Percentiles rank a stretch among this genome's conserved stretches.
Conservation (phyloP, 164 flowering plant species). For the Platanus orientalis region DNA sequence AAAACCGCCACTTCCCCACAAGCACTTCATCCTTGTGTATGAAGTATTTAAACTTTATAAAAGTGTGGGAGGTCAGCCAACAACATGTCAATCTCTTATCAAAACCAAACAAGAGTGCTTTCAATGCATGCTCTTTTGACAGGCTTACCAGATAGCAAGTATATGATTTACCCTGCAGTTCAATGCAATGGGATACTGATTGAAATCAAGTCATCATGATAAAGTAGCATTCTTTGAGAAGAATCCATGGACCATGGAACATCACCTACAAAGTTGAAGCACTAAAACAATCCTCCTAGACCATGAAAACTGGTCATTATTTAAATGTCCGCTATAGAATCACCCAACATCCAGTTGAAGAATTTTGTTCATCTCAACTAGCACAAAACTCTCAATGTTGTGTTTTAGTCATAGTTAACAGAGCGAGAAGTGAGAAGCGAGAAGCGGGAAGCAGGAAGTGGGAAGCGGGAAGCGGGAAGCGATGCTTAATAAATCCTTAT, state of each 20-base stretch:
- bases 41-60: neutral
- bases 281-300: neutral
- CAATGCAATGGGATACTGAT: neutral
- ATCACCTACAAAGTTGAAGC: neutral
- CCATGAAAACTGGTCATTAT: neutral
- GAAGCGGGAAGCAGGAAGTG: too few relatives aligned
- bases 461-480: too few relatives aligned
- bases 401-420: too few relatives aligned
- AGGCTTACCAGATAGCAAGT: neutral
- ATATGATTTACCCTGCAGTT: neutral
- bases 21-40: neutral
- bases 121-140: neutral
- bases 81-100: neutral
- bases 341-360: neutral
- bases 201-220: neutral
- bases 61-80: neutral
- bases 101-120: neutral
- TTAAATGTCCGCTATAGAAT: neutral
- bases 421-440: too few relatives aligned
- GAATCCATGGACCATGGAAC: neutral
- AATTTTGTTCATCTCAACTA: neutral
- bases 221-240: constrained; percentile 4
- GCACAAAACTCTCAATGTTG: neutral
- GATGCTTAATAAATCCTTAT: too few relatives aligned
- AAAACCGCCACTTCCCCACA: neutral